Percentiles rank a stretch among this genome's conserved stretches.
phyloP scores from a whole-genome alignment of 192 early-diverging fungal genomes.

The Bifiguratus adelaidae region DNA sequence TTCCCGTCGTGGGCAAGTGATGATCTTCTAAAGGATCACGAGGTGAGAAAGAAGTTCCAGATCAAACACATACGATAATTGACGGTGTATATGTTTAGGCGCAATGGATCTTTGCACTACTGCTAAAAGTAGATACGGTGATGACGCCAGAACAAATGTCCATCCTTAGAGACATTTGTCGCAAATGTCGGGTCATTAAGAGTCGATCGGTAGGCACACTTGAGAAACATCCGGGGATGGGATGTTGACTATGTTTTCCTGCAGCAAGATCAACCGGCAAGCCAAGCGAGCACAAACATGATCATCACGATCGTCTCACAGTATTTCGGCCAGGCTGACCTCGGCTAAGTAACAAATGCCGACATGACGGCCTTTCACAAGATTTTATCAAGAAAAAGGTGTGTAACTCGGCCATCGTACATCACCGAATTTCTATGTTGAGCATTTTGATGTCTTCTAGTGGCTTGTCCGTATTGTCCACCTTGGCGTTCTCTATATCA shows the following conservation, averaged over 20 bases:
- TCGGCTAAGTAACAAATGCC: slow-evolving; percentile 5
- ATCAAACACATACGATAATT: no score
- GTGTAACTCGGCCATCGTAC: no score
- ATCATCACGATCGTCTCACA: slow-evolving; percentile 30
- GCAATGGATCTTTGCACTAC: slow-evolving; percentile 24
- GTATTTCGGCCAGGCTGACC: slow-evolving; percentile 24
- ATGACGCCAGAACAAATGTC: slow-evolving; percentile 26
- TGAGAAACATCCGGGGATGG: background rate
- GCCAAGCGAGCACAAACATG: slow-evolving; percentile 22
- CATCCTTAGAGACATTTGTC: slow-evolving; percentile 22
- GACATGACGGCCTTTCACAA: no score
- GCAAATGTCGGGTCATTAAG: slow-evolving; percentile 23
- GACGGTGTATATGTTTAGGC: slow-evolving; percentile 17
- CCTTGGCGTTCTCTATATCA: slow-evolving; percentile 68
- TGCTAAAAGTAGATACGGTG: slow-evolving; percentile 28
- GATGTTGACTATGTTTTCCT: background rate
- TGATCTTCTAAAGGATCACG: no score
- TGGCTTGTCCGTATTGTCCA: slow-evolving; percentile 86
- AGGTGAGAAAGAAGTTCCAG: no score
- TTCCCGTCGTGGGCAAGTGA: no score
- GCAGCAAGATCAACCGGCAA: slow-evolving; percentile 8
- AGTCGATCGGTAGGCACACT: slow-evolving; percentile 2
- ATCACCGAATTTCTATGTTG: slow-evolving; percentile 68
- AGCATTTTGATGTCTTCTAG: slow-evolving; percentile 72
- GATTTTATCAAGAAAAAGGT: no score